Percentiles rank a stretch among this genome's conserved stretches.
Conservation (phyloP, 1,139 yeast species). For the Hyphopichia buzzinii region DNA sequence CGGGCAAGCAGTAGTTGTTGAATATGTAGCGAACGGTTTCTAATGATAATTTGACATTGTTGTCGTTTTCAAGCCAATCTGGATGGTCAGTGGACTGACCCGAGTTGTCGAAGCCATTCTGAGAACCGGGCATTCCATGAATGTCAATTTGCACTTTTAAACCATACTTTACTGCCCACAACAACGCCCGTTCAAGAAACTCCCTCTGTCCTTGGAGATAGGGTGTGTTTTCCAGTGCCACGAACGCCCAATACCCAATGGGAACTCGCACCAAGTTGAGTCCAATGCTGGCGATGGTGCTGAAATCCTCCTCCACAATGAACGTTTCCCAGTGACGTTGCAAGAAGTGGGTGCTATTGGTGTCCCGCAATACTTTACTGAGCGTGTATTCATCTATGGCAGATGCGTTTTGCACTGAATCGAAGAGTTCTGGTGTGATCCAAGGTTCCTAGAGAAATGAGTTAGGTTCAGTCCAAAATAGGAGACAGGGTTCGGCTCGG, state of each 20-base stretch:
- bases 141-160: constrained; percentile 21
- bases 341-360: constrained; percentile 10
- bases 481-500: not conserved
- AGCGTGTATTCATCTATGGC: constrained; percentile 23
- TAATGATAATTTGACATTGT: constrained; percentile 15
- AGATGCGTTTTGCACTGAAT: constrained; percentile 8
- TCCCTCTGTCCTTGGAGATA: constrained; percentile 23
- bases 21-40: constrained; percentile 17
- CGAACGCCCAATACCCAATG: constrained; percentile 29
- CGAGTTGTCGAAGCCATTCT: constrained; percentile 29
- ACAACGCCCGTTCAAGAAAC: constrained; percentile 22
- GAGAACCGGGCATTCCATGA: constrained; percentile 30
- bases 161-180: constrained; percentile 18
- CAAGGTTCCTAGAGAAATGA: constrained; percentile 17
- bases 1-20: constrained; percentile 17
- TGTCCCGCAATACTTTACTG: constrained; percentile 13
- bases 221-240: constrained; percentile 16
- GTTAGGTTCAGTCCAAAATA: not conserved
- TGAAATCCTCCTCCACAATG: constrained; percentile 18
- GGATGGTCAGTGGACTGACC: constrained; percentile 15
- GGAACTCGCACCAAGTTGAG: constrained; percentile 24
- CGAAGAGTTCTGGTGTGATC: constrained; percentile 24
- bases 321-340: constrained; percentile 20
- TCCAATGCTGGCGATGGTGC: constrained; percentile 16
- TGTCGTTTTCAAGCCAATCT: constrained; percentile 13